Conservation (phyloP, 23 red algal genomes). For the Gracilaria caudata region DNA sequence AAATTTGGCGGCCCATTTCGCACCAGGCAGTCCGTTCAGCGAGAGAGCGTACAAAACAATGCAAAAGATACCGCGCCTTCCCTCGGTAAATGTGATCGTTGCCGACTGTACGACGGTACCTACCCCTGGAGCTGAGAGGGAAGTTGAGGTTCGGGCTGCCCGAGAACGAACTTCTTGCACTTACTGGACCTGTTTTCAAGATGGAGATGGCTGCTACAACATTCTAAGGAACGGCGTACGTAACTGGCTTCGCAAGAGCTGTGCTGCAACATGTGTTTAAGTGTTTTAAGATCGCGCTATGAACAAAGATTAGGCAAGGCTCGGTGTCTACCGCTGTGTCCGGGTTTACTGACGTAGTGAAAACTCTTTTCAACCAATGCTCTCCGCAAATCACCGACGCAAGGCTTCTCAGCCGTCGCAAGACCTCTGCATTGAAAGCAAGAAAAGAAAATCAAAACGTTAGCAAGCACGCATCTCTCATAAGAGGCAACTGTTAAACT, state of each 20-base stretch:
- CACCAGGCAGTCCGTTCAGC: not conserved
- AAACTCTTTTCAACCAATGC: not conserved
- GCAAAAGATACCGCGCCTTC: not conserved
- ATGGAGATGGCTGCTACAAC: not conserved
- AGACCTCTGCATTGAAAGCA: conserved; percentile 21
- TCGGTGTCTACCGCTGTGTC: not conserved
- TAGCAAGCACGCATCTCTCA: not conserved
- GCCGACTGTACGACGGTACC: too few species aligned
- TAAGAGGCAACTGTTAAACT: not conserved
- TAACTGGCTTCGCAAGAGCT: too few species aligned
- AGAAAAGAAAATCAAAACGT: not conserved
- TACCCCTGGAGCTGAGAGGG: too few species aligned
- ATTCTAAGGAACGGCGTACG: too few species aligned
- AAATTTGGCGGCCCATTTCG: not conserved
- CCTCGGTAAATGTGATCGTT: not conserved
- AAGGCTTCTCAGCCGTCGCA: conserved; percentile 36
- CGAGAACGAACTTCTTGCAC: not conserved
- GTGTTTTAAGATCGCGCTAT: too few species aligned
- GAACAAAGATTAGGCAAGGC: not conserved
- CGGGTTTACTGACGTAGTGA: not conserved
- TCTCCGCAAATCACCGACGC: not conserved
- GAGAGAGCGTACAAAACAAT: not conserved
- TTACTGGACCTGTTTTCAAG: not conserved
- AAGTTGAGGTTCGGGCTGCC: not conserved
- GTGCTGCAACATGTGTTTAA: too few species aligned